Base-by-base conservation (phyloP, 192 early-diverging fungal species). In the Diversispora eburnea region DNA sequence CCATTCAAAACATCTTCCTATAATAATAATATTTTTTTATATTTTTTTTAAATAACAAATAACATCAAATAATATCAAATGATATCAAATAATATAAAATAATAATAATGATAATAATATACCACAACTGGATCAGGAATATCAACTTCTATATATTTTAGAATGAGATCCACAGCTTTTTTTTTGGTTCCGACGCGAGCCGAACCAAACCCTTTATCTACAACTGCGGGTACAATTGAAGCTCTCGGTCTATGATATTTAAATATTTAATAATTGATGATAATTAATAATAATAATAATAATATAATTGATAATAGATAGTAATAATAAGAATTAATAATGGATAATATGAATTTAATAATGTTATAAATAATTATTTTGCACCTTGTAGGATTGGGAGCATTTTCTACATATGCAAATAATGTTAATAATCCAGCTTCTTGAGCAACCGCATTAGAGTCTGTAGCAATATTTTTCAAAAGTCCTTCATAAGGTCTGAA, bases 71-170 rank as follows among this genome's bases (percentile, higher is more conserved):
- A 42, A 9, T 20, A 9, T 22, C 9, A 65, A 45, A 10, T 66
- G 48, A 43, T 45, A 19, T 41, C 45, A 64, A 9, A 62, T 39
- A 47, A 25, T 17, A 12, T 46, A 13, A 3, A 49, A 71, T 20
- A 59, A 10, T 15, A 5, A 55, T 63, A 73, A 49, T n/a, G n/a
- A n/a, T 66, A 19, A 77, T 25, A 42, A 8, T 3, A 75, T 12
- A 93, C 92, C 65, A 99, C 86, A 15, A 98, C 91, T 5, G 91
- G 90, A 41, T 92, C 92, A 8, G 89, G 88, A 20, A 77, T 81
- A 70, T 98, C 96, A 4, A 93, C 88, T 81, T 99, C 98, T 54
- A 93, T 88, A 76, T 92, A 93, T 81, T 94, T 76, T 48, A 98
- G 78, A 62, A 97, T 81, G 13, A 95, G 78, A 49, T 98, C 95